These are phyloP conservation scores for Cucurbita pepo DNA, from an alignment of 306 rosid species.

Conservation along the genomic window DNA sequence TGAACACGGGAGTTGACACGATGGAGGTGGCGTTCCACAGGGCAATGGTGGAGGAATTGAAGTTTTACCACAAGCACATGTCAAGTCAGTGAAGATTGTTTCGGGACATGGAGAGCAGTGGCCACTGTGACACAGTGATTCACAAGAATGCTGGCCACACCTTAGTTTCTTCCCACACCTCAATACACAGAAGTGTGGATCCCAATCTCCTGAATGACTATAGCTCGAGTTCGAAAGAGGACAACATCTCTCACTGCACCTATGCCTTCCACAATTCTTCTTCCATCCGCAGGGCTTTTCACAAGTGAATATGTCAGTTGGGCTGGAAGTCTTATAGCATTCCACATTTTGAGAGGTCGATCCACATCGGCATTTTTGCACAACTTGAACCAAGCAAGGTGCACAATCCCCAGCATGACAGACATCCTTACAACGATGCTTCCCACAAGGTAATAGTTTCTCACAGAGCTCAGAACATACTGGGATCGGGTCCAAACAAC, in stretches of 20 bases:
- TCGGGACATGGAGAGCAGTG: slow-evolving; percentile 91
- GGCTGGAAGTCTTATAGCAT: slow-evolving; percentile 43
- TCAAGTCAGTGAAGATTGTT: slow-evolving; percentile 73
- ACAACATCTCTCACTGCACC: slow-evolving; percentile 80
- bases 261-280: slow-evolving; percentile 90
- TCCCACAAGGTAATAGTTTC: slow-evolving; percentile 42
- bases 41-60: slow-evolving; percentile 84
- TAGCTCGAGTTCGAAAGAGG: slow-evolving; percentile 41
- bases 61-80: slow-evolving; percentile 78
- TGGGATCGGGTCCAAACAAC: slow-evolving; percentile 79
- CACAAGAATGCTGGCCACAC: slow-evolving; percentile 87
- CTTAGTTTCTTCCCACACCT: slow-evolving; percentile 71
- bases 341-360: slow-evolving; percentile 59
- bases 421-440: slow-evolving; percentile 45
- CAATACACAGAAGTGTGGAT: slow-evolving; percentile 77
- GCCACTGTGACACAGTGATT: slow-evolving; percentile 79
- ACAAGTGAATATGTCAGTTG: slow-evolving; percentile 43
- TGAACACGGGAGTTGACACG: slow-evolving; percentile 76
- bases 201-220: slow-evolving; percentile 40
- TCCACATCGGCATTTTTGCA: slow-evolving; percentile 72
- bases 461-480: slow-evolving; percentile 59
- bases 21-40: slow-evolving; percentile 72
- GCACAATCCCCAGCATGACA: slow-evolving; percentile 79
- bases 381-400: slow-evolving; percentile 50
- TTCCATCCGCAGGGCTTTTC: slow-evolving; percentile 74